Evolutionary conservation across 345 rosid genomes (phyloP), one percentile per base, ranked within the genome.

Genomic region (Moricandia arvensis): DNA sequence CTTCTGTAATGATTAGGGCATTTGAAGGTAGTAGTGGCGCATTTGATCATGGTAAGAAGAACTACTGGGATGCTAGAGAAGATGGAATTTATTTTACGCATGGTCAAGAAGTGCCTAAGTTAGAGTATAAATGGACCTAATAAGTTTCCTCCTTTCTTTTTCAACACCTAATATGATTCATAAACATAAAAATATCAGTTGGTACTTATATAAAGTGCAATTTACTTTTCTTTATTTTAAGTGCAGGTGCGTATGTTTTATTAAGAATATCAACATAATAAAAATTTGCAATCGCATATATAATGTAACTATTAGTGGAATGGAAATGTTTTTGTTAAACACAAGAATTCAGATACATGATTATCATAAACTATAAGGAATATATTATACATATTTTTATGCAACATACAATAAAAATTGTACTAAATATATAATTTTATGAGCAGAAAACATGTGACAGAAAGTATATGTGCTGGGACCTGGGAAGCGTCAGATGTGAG

Each of bases 61-160:
- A 47, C 11, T 61, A 16, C 11, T 61, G 66, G 66, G 13, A 34
- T 61, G 45, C 45, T 16, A 61, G 45, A 61, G 10, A 16, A 61
- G 66, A 61, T 34, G 66, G 66, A 2, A 61, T 61, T 61, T 61
- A 61, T 8, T 61, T 61, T n/a, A 61, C 66, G 17, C 66, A 61
- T 61, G 66, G 66, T 33, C 10, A 34, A 61, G 11, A 16, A 9
- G 8, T 8, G n/a, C 45, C 66, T 34, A 43, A 43, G 49, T 43
- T 43, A 43, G 45, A 61, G 26, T 61, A 61, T 34, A 61, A 34
- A 61, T 34, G 66, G 64, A 3, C 35, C 12, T n/a, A 15, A 59
- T 38, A 21, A 21, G 24, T 21, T 21, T 21, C n/a, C n/a, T 21
- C 2, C 2, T 21, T 21, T 21, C 2, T 21, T 21, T 21, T 21